These are phyloP conservation scores for Pseudozyma hubeiensis DNA, from an alignment of 1,284 basidiomycete genomes.

Conservation along the genomic window DNA sequence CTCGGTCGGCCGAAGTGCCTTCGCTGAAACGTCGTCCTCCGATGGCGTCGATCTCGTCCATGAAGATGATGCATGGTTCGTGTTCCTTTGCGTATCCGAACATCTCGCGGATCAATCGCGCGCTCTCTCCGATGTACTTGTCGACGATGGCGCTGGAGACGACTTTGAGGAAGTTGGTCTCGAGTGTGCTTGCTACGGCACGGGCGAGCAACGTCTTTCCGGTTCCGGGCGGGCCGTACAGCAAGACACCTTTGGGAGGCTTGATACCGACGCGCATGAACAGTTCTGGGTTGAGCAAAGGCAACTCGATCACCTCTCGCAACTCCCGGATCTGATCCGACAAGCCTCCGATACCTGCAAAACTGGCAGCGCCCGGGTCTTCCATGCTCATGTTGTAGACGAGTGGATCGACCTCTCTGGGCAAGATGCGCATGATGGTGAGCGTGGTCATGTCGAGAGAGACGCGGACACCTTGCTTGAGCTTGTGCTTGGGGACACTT, in stretches of 20 bases:
- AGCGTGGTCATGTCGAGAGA: slow-evolving; percentile 99
- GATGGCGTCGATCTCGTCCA: slow-evolving; percentile 86
- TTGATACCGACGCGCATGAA: slow-evolving; percentile 95
- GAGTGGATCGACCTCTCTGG: slow-evolving; percentile 95
- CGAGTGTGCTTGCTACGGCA: slow-evolving; percentile 93
- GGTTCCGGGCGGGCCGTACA: slow-evolving; percentile 93
- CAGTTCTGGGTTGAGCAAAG: slow-evolving; percentile 92
- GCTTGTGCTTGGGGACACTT: slow-evolving; percentile 87
- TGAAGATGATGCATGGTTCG: slow-evolving; percentile 98
- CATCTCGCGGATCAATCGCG: slow-evolving; percentile 94
- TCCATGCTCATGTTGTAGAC: slow-evolving; percentile 99
- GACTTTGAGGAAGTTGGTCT: slow-evolving; percentile 98
- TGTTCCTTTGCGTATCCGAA: slow-evolving; percentile 97
- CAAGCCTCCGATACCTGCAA: slow-evolving; percentile 96
- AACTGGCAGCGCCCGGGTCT: slow-evolving; percentile 93
- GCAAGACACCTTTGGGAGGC: slow-evolving; percentile 90
- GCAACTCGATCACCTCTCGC: slow-evolving; percentile 96
- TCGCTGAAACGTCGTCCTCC: slow-evolving; percentile 88
- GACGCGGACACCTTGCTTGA: slow-evolving; percentile 93
- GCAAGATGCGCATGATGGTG: slow-evolving; percentile 95
- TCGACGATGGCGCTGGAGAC: slow-evolving; percentile 99
- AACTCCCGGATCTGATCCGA: slow-evolving; percentile 96
- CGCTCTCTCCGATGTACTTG: slow-evolving; percentile 99
- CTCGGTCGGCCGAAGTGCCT: slow-evolving; percentile 96
- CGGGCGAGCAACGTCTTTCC: slow-evolving; percentile 95